phyloP scores from a whole-genome alignment of 1,284 basidiomycete species.

The Irpex sp. region DNA sequence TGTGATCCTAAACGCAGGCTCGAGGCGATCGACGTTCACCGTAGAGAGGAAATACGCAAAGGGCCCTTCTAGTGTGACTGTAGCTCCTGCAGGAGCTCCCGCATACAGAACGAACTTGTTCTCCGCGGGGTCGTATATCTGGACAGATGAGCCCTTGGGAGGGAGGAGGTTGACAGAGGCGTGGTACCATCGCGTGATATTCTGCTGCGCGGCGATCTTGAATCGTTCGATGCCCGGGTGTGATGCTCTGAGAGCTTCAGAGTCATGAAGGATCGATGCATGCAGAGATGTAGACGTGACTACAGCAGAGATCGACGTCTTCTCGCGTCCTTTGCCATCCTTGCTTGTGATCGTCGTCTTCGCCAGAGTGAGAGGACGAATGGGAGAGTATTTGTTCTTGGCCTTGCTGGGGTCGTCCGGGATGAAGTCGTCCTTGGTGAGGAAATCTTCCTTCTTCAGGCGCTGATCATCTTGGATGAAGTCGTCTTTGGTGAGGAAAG shows the following conservation, averaged over 20 bases:
- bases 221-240: conserved; percentile 83
- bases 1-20: conserved; percentile 75
- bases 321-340: conserved; percentile 5
- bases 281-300: conserved; percentile 84
- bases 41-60: conserved; percentile 86
- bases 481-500: neutral
- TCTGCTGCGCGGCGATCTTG: conserved; percentile 79
- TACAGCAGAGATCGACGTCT: conserved; percentile 48
- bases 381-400: conserved; percentile 24
- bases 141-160: conserved; percentile 36
- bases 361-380: conserved; percentile 55
- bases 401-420: neutral
- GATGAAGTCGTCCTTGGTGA: neutral
- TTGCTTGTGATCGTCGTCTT: conserved; percentile 40
- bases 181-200: conserved; percentile 71
- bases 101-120: conserved; percentile 47
- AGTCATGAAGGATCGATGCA: conserved; percentile 80
- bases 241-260: conserved; percentile 66
- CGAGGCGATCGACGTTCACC: conserved; percentile 80
- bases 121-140: conserved; percentile 56
- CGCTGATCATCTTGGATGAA: neutral
- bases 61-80: conserved; percentile 62
- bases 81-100: neutral
- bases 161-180: conserved; percentile 52
- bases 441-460: neutral